Base-by-base conservation (phyloP, 2,329 filamentous ascomycete species). In the Fusarium denticulatum region DNA sequence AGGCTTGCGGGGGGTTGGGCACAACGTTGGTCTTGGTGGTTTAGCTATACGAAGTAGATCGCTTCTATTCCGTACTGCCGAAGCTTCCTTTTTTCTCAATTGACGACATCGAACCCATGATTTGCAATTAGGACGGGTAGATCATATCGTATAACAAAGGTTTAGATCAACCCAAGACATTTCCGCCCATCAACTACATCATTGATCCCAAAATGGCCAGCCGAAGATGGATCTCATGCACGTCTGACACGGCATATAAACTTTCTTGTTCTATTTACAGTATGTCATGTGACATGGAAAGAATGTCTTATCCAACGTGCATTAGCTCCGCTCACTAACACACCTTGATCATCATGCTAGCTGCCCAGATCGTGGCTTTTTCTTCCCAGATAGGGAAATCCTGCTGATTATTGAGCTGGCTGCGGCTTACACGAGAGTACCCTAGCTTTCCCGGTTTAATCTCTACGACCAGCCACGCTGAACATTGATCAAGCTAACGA, bases 151-250 rank as follows among this genome's bases (percentile, higher is more conserved):
- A 43, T 67, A 32, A 4, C n/a, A 42, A 43, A n/a, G 46, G 24
- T 34, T 49, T n/a, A 52, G 47, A 39, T 36, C 45, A 34, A 34
- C 15, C 26, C 16, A 13, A 28, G 32, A 37, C 49, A 59, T 63
- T 58, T 28, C 40, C 53, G 34, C n/a, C 43, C 52, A n/a, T 69
- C 64, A 34, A 65, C 49, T 47, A 45, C 72, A 74, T 67, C 72
- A 60, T 61, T 26, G 32, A 39, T 57, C 32, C 52, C 32, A 49
- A 58, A 43, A 16, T 43, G 43, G 67, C 6, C 49, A 67, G 30
- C 39, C 40, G 26, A 45, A 28, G 22, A 63, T 42, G 20, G 40
- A 24, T 36, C 46, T 46, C n/a, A 73, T 72, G 72, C 68, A 69
- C 37, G 42, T 74, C 68, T 74, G 64, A 50, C 68, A 64, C 60